These are phyloP conservation scores for Geosmithia putterillii DNA, from an alignment of 2,329 filamentous ascomycete species.

Conservation along the genomic window DNA sequence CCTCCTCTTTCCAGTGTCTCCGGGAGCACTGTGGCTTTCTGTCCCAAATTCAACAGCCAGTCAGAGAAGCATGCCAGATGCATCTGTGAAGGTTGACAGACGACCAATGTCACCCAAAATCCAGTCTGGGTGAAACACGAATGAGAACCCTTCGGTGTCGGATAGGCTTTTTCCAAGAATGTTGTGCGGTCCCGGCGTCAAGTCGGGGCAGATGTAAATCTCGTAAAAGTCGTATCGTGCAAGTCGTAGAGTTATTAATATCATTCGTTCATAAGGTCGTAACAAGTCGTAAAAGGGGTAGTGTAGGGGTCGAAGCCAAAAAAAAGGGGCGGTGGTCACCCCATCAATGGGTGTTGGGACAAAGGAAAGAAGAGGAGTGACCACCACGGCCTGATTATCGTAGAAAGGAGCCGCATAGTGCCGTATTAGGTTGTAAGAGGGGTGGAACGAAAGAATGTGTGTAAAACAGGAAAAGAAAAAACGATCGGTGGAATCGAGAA, in stretches of 20 bases:
- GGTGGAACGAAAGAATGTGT: conserved; percentile 5
- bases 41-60: conserved; percentile 26
- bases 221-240: conserved; percentile 18
- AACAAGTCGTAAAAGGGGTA: conserved; percentile 29
- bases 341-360: background rate
- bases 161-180: conserved; percentile 14
- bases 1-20: background rate
- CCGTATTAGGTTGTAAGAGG: conserved; percentile 11
- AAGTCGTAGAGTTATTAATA: conserved; percentile 22
- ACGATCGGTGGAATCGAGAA: conserved; percentile 23
- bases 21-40: conserved; percentile 8
- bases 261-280: conserved; percentile 22
- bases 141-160: conserved; percentile 13
- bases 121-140: conserved; percentile 10
- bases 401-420: conserved; percentile 12
- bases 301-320: conserved; percentile 25
- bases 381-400: background rate
- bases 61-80: conserved; percentile 23
- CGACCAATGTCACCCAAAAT: conserved; percentile 18
- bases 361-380: background rate
- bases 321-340: conserved; percentile 15
- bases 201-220: conserved; percentile 14
- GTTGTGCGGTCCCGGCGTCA: conserved; percentile 17
- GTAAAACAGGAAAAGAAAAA: conserved; percentile 4
- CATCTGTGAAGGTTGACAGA: conserved; percentile 20